phyloP scores from a whole-genome alignment of 2,329 filamentous ascomycete species.

The Ophiostoma quercus region DNA sequence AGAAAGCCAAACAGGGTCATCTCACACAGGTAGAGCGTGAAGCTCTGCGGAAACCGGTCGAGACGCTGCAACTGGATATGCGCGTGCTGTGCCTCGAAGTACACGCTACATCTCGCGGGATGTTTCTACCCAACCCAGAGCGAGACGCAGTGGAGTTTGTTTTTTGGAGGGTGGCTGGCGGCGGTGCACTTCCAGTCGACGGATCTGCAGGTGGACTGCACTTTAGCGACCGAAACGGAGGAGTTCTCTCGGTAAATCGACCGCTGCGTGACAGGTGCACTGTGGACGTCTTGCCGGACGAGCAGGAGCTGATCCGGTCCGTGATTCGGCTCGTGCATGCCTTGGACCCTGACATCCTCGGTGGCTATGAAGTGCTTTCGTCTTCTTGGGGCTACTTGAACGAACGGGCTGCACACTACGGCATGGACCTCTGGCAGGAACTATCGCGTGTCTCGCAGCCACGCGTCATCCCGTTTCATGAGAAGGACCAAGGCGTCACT shows the following conservation, averaged over 20 bases:
- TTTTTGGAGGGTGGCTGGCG: slow-evolving; percentile 74
- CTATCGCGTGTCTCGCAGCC: slow-evolving; percentile 64
- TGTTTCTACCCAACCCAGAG: slow-evolving; percentile 79
- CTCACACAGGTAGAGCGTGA: slow-evolving; percentile 16
- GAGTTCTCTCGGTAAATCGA: slow-evolving; percentile 64
- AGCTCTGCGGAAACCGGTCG: background rate
- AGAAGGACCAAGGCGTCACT: slow-evolving; percentile 76
- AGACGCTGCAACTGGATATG: slow-evolving; percentile 67
- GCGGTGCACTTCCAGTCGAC: slow-evolving; percentile 35
- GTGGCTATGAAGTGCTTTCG: slow-evolving; percentile 91
- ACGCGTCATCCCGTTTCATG: slow-evolving; percentile 21
- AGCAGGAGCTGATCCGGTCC: slow-evolving; percentile 79
- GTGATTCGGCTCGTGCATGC: slow-evolving; percentile 79
- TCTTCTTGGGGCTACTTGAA: slow-evolving; percentile 94
- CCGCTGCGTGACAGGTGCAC: slow-evolving; percentile 54
- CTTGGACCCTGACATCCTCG: slow-evolving; percentile 86
- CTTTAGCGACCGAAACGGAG: slow-evolving; percentile 49
- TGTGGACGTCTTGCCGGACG: slow-evolving; percentile 69
- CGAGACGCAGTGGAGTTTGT: slow-evolving; percentile 82
- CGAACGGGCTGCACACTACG: slow-evolving; percentile 78
- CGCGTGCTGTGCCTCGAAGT: slow-evolving; percentile 91
- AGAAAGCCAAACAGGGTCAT: slow-evolving; percentile 10
- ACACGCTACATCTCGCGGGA: slow-evolving; percentile 80
- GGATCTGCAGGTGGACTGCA: slow-evolving; percentile 7
- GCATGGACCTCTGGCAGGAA: slow-evolving; percentile 85